phyloP scores from a whole-genome alignment of 768 basidiomycete species.

The Hygrocybe coccinea region DNA sequence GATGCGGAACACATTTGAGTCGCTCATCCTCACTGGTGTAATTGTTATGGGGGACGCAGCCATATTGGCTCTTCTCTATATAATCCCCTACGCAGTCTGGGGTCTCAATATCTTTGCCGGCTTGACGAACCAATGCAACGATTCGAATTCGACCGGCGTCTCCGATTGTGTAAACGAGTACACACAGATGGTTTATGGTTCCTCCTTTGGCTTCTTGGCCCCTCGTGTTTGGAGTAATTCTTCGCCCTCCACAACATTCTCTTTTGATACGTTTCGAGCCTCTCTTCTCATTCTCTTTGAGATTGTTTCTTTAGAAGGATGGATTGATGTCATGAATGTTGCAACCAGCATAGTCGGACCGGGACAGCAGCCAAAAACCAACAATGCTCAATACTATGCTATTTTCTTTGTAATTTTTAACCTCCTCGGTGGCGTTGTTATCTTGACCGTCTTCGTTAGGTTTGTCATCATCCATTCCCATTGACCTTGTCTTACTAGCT shows the following conservation, averaged over 20 bases:
- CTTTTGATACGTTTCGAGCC: conserved; percentile 81
- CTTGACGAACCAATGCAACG: conserved; percentile 80
- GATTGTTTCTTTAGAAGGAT: conserved; percentile 93
- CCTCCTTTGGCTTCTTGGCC: conserved; percentile 61
- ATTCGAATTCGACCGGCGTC: conserved; percentile 49
- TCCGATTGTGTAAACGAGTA: conserved; percentile 73
- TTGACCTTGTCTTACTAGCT: conserved; percentile 11
- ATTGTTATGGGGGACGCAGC: conserved; percentile 84
- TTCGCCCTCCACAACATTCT: conserved; percentile 74
- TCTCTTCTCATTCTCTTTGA: conserved; percentile 92
- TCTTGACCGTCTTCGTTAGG: conserved; percentile 89
- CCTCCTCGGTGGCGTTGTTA: conserved; percentile 83
- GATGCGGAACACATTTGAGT: conserved; percentile 83
- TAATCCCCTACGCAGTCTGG: conserved; percentile 92
- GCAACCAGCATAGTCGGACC: conserved; percentile 72
- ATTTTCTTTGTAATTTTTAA: conserved; percentile 92
- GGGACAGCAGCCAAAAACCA: conserved; percentile 63
- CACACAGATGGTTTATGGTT: conserved; percentile 53
- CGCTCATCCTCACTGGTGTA: conserved; percentile 81
- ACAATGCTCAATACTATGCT: conserved; percentile 75
- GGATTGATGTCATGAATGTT: conserved; percentile 88
- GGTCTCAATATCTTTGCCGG: conserved; percentile 91
- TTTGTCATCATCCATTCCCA: conserved; percentile 32
- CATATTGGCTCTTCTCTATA: conserved; percentile 81
- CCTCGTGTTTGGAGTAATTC: conserved; percentile 92